Evolutionary conservation across 305 asterid species (phyloP).

Genomic region (Andrographis paniculata): DNA sequence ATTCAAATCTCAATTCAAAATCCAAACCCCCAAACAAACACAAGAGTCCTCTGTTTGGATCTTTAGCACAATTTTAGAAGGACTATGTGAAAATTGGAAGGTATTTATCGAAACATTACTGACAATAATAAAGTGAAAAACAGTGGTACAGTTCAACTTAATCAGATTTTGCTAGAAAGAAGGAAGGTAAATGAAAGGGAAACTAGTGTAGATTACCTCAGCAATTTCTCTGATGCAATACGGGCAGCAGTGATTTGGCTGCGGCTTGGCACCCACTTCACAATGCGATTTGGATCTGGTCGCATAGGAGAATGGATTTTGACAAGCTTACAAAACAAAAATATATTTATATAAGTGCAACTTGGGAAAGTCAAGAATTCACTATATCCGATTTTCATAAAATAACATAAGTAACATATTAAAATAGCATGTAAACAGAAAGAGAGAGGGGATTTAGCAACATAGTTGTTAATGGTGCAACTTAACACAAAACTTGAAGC

Average conservation of each 20-base stretch:
- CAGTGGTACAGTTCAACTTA: background rate
- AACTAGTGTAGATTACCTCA: constrained; percentile 42
- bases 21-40: too few relatives aligned
- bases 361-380: background rate
- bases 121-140: constrained; percentile 1
- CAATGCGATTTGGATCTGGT: constrained; percentile 70
- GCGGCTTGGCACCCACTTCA: constrained; percentile 77
- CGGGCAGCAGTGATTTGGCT: constrained; percentile 69
- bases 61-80: background rate
- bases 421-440: too few relatives aligned
- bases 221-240: constrained; percentile 71
- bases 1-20: too few relatives aligned
- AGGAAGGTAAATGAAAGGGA: background rate
- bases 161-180: background rate
- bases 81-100: background rate
- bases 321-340: constrained; percentile 49
- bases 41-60: too few relatives aligned
- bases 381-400: too few relatives aligned
- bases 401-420: too few relatives aligned
- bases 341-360: background rate
- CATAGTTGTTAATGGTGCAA: too few relatives aligned
- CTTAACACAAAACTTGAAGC: too few relatives aligned
- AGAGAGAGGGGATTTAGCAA: too few relatives aligned
- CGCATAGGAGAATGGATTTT: constrained; percentile 99
- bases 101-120: constrained; percentile 1